Base-by-base conservation (phyloP, 345 rosid species). In the Boechera retrofracta region DNA sequence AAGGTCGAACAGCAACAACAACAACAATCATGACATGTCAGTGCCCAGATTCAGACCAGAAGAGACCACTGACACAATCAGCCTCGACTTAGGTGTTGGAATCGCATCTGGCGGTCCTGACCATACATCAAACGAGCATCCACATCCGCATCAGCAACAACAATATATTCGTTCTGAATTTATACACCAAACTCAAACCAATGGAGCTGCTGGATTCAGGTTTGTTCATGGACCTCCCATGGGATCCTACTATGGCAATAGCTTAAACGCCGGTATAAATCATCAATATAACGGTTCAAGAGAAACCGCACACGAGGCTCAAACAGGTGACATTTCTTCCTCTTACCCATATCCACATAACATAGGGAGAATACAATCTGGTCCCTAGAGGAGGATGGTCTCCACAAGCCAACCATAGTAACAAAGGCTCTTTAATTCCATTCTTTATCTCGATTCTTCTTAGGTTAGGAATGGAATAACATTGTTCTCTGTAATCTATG, bases 61-160 rank as follows among this genome's bases (percentile, higher is more conserved):
- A 0, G 87, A 85, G 33, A 87, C 82, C 31, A 84, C 85, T 2
- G 85, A 83, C 64, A 77, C 89, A 57, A 77, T 92, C 69, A 95
- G 97, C 89, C 98, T 95, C 28, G 85, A 91, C 77, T 92, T 95
- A 15, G 98, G 99, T 35, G 99, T 92, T 21, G 99, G 98, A 73
- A 87, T 89, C 5, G 75, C 82, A 83, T 82, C 93, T 51, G 77
- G 75, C 44, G 76, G 75, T 32, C 62, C 80, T 5, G 88, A 92
- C 62, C 82, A 76, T 53, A 76, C 83, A 71, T 81, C 82, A 29
- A 77, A 78, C 24, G 85, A 86, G 74, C 91, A 80, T 68, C 82
- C 57, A 49, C 87, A 80, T 62, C 86, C 69, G 49, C 84, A 70
- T 2, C 73, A 57, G 9, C 71, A 75, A 49, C 53, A 75, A 67